Conservation (phyloP, 805 yeast genomes). For the Candida tallmaniae region DNA sequence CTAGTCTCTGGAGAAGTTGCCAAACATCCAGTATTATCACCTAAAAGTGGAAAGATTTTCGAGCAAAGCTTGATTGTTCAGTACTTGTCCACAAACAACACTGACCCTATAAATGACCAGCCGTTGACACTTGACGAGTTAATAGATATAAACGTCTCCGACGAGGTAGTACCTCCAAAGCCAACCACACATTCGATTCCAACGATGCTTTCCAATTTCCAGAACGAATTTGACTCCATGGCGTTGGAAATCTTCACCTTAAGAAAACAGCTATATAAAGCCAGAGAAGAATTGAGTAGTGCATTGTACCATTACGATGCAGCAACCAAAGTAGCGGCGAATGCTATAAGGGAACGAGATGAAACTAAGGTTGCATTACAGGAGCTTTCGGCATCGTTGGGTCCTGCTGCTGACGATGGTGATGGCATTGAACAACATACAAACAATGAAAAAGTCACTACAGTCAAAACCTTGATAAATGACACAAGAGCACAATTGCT, state of each 20-base stretch:
- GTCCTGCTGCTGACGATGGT: slow-evolving; percentile 17
- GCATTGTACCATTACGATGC: slow-evolving; percentile 87
- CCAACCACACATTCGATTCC: slow-evolving; percentile 70
- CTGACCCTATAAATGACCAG: slow-evolving; percentile 73
- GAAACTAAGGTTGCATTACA: slow-evolving; percentile 65
- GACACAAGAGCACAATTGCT: slow-evolving; percentile 31
- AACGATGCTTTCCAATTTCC: slow-evolving; percentile 65
- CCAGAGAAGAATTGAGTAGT: slow-evolving; percentile 69
- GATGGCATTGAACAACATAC: slow-evolving; percentile 3
- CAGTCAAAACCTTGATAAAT: slow-evolving; percentile 19
- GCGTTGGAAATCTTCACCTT: slow-evolving; percentile 76
- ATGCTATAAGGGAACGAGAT: slow-evolving; percentile 70
- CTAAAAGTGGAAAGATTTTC: slow-evolving; percentile 64
- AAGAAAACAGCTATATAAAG: slow-evolving; percentile 61
- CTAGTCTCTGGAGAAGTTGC: slow-evolving; percentile 68
- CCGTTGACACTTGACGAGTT: slow-evolving; percentile 57
- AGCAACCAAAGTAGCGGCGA: slow-evolving; percentile 79
- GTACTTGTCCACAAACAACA: slow-evolving; percentile 59
- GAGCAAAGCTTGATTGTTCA: slow-evolving; percentile 57
- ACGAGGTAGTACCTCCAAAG: slow-evolving; percentile 29
- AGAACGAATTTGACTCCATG: slow-evolving; percentile 86
- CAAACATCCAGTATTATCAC: slow-evolving; percentile 70
- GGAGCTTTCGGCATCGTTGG: slow-evolving; percentile 43
- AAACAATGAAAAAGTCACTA: slow-evolving; percentile 4
- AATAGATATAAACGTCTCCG: slow-evolving; percentile 28